Percentiles rank a stretch among this genome's conserved stretches.
These are phyloP conservation scores for Jaltomata sinuosa DNA, from an alignment of 257 asterid species.

Conservation along the genomic window DNA sequence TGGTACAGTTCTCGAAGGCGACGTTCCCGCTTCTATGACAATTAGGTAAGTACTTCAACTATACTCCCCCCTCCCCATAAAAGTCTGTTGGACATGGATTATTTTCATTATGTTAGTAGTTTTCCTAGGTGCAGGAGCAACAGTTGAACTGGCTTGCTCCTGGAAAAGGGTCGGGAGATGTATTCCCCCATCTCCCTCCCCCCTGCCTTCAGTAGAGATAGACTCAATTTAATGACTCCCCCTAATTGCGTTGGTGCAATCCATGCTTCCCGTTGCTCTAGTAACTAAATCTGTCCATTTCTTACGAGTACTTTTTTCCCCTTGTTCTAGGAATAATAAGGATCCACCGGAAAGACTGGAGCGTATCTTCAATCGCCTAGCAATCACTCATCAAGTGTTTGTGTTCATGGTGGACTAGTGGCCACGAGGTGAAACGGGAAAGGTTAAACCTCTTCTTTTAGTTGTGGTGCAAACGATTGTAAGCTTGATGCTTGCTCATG, in stretches of 20 bases:
- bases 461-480: not conserved
- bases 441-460: not conserved
- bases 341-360: not conserved
- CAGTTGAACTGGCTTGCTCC: not conserved
- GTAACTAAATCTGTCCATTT: not conserved
- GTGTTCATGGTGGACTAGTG: not conserved
- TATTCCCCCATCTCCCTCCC: not conserved
- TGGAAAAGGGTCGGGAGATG: not conserved
- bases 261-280: not conserved
- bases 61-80: not conserved
- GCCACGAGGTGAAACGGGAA: not conserved
- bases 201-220: not conserved
- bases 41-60: slow-evolving; percentile 30
- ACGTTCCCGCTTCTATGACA: slow-evolving; percentile 65
- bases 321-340: not conserved
- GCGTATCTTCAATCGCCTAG: not conserved
- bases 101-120: not conserved
- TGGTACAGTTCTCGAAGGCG: slow-evolving; percentile 58
- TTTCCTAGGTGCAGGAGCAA: not conserved
- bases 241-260: not conserved
- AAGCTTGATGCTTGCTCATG: not conserved
- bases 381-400: not conserved
- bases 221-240: not conserved
- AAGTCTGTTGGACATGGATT: not conserved
- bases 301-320: not conserved